Evolutionary conservation across 306 rosid species (phyloP).

Genomic region (Carpinus fangiana): DNA sequence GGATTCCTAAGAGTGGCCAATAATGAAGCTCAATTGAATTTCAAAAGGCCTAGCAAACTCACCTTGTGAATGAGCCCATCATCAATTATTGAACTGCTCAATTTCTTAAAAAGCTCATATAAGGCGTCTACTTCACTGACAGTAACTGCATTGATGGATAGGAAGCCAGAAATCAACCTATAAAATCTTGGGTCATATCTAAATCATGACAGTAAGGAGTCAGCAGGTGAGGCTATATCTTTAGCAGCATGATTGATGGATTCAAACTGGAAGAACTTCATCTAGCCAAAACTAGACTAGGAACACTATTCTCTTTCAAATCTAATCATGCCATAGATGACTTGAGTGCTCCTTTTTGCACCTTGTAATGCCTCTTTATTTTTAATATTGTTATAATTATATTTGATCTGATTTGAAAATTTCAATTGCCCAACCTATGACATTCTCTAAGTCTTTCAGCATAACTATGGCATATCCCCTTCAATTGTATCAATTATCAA

Average conservation of each 20-base stretch:
- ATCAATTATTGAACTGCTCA: conserved; percentile 76
- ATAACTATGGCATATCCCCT: neutral
- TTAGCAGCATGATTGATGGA: neutral
- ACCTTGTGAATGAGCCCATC: conserved; percentile 91
- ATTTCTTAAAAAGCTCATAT: conserved; percentile 68
- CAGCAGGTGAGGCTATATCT: neutral
- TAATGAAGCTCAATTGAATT: neutral
- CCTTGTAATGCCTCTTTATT: neutral
- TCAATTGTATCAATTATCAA: conserved; percentile 2
- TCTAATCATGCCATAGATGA: neutral
- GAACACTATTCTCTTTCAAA: neutral
- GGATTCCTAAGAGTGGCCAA: neutral
- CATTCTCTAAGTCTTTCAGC: neutral
- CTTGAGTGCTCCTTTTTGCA: neutral
- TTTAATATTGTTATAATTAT: neutral
- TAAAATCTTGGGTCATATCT: conserved; percentile 2
- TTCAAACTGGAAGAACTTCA: neutral
- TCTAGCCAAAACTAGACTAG: neutral
- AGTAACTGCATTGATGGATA: conserved; percentile 48
- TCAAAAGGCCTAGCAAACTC: conserved; percentile 13
- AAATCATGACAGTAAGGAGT: neutral
- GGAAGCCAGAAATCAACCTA: neutral
- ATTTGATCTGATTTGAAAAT: neutral
- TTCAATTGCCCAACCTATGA: neutral
- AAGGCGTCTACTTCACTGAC: conserved; percentile 84